Base-by-base conservation (phyloP, 2,329 filamentous ascomycete species). In the Orbilia quercus region DNA sequence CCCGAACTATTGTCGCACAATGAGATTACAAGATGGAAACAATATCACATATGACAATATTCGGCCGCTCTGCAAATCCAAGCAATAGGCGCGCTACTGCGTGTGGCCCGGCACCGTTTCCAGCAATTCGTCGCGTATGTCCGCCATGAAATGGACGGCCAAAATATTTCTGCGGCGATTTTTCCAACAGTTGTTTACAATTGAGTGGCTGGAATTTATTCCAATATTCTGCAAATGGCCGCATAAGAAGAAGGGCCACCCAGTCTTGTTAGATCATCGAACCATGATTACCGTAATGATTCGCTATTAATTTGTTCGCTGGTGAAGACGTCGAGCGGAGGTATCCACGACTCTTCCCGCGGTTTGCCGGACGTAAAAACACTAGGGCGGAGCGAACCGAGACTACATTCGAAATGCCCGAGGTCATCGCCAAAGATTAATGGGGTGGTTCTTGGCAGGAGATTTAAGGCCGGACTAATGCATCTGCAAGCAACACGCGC, bases 401-500 rank as follows among this genome's bases (percentile, higher is more conserved):
- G 7, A 40, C 51, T 31, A 14, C 48, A 48, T 38, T 44, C 42
- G 40, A 44, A 55, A 48, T 48, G 11, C 25, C 50, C 42, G 50
- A 48, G 25, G 36, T 16, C 34, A 11, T 58, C 31, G 42, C 51
- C 53, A 34, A n/a, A 66, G 62, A 66, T 51, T 20, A 16, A 58
- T 38, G 23, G 47, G 53, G n/a, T n/a, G 18, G 11, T 22, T 23
- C 63, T 67, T 67, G 63, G 63, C 63, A 66, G 63, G 53, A 53
- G 59, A 36, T 44, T 28, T 18, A 60, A 14, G 20, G 12, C 6
- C 14, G 16, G 28, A 23, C 31, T 45, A 53, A 59, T 67, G 23
- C 63, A 59, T 59, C 62, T 16, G 57, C 44, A 38, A 12, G 12
- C 63, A 67, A 67, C 63, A 45, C 63, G 36, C 40, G 50, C 28